Conservation (phyloP, 768 basidiomycete species). For the Rhodotorula diobovata region DNA sequence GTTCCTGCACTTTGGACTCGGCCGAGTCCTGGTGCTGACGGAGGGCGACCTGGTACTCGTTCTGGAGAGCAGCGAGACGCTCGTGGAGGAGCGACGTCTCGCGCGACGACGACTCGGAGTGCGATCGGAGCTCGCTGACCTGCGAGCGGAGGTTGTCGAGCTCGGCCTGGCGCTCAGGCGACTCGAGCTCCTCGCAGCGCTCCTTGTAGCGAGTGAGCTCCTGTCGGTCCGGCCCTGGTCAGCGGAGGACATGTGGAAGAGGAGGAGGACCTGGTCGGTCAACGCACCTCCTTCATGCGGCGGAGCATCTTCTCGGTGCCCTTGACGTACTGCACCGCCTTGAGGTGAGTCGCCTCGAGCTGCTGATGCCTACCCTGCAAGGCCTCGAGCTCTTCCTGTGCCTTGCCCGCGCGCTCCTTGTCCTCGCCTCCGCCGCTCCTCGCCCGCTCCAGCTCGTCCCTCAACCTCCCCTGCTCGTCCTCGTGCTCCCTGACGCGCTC, state of each 20-base stretch:
- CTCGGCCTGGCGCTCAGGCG: constrained; percentile 42
- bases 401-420: constrained; percentile 37
- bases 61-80: constrained; percentile 68
- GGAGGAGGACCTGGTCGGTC: too few species aligned
- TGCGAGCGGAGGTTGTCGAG: constrained; percentile 38
- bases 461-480: constrained; percentile 24
- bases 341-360: constrained; percentile 91
- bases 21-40: constrained; percentile 74
- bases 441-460: constrained; percentile 29
- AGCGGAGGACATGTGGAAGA: constrained; percentile 10
- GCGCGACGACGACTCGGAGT: constrained; percentile 15
- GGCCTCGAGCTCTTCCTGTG: constrained; percentile 58
- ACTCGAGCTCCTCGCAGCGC: constrained; percentile 70
- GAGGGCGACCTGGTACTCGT: constrained; percentile 66
- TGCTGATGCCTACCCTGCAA: constrained; percentile 52
- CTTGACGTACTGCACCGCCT: constrained; percentile 96
- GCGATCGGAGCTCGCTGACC: constrained; percentile 17
- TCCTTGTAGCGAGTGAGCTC: constrained; percentile 87
- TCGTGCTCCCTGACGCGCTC: constrained; percentile 48
- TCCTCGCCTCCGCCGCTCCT: constrained; percentile 13
- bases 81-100: constrained; percentile 53
- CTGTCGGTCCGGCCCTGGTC: not conserved
- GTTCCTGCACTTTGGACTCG: constrained; percentile 67
- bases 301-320: constrained; percentile 98
- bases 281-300: constrained; percentile 70